phyloP scores from a whole-genome alignment of 306 rosid species.

The Dryas alaskensis region DNA sequence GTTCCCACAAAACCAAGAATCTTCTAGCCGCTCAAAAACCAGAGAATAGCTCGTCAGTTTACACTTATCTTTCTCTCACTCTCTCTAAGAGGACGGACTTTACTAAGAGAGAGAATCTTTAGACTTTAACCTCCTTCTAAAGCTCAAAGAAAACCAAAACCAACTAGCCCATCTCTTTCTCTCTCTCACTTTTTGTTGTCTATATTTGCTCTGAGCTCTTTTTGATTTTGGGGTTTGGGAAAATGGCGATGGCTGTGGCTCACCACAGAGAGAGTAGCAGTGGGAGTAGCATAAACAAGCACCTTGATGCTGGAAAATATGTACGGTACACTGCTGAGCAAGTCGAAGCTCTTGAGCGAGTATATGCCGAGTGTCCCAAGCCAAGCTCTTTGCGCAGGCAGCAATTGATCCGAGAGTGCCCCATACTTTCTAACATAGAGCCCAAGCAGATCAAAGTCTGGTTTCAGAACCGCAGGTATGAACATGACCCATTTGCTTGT shows the following conservation, averaged over 20 bases:
- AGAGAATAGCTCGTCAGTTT: conserved; percentile 11
- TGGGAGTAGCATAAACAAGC: conserved; percentile 72
- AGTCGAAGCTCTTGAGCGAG: conserved; percentile 90
- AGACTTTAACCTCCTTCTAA: conserved; percentile 4
- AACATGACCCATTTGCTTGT: neutral
- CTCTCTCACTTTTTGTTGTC: neutral
- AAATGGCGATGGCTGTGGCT: conserved; percentile 87
- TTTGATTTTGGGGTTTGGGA: conserved; percentile 15
- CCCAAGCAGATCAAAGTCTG: conserved; percentile 99
- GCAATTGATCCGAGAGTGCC: conserved; percentile 87
- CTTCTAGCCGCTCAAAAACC: conserved; percentile 26
- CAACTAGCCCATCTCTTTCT: conserved; percentile 1
- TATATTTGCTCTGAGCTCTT: neutral
- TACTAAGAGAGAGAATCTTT: conserved; percentile 34
- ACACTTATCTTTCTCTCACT: conserved; percentile 1
- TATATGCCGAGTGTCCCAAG: conserved; percentile 90
- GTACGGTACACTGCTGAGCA: conserved; percentile 93
- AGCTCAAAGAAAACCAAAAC: conserved; percentile 12
- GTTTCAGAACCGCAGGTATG: conserved; percentile 95
- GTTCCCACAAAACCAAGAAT: conserved; percentile 17
- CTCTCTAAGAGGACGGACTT: conserved; percentile 30
- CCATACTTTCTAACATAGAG: conserved; percentile 86
- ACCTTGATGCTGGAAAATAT: conserved; percentile 85
- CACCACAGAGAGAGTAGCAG: conserved; percentile 84
- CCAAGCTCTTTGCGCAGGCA: conserved; percentile 94